Conservation (phyloP, 768 basidiomycete genomes). For the Podaxis sp. region DNA sequence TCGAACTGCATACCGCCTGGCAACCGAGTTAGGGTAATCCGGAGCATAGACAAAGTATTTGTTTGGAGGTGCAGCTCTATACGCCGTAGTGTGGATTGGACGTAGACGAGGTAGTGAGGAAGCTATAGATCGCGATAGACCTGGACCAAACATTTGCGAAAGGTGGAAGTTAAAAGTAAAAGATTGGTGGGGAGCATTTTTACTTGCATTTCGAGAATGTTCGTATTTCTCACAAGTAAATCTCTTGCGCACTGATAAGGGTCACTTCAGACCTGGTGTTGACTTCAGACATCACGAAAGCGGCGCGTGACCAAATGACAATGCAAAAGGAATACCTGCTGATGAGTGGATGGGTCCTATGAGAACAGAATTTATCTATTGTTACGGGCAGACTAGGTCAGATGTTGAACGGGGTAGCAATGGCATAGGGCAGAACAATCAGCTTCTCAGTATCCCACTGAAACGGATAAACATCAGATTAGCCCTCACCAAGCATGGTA, state of each 20-base stretch:
- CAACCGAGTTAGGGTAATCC: slow-evolving; percentile 37
- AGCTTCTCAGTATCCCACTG: slow-evolving; percentile 60
- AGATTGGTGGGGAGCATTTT: not conserved
- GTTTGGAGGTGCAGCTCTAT: slow-evolving; percentile 14
- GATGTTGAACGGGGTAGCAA: slow-evolving; percentile 25
- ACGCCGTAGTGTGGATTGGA: not conserved
- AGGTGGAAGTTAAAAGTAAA: not conserved
- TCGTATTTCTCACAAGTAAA: not conserved
- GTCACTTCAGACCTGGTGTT: not conserved
- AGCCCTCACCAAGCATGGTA: not conserved
- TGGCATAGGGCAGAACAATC: slow-evolving; percentile 40
- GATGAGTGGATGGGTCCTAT: too few relatives aligned
- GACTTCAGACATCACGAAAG: not conserved
- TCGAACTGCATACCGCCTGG: slow-evolving; percentile 42
- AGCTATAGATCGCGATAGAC: not conserved
- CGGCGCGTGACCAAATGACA: too few relatives aligned
- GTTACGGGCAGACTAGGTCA: not conserved
- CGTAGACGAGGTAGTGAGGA: not conserved
- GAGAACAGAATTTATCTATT: not conserved
- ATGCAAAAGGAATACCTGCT: too few relatives aligned
- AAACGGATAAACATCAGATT: not conserved
- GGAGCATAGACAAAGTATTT: slow-evolving; percentile 53
- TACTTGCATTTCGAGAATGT: not conserved
- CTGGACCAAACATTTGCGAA: not conserved
- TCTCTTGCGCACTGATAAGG: not conserved